A percentile compares a stretch with the other conserved stretches of the same genome.
Evolutionary conservation across 345 rosid genomes (phyloP).

Genomic region (Iberis pinnata): DNA sequence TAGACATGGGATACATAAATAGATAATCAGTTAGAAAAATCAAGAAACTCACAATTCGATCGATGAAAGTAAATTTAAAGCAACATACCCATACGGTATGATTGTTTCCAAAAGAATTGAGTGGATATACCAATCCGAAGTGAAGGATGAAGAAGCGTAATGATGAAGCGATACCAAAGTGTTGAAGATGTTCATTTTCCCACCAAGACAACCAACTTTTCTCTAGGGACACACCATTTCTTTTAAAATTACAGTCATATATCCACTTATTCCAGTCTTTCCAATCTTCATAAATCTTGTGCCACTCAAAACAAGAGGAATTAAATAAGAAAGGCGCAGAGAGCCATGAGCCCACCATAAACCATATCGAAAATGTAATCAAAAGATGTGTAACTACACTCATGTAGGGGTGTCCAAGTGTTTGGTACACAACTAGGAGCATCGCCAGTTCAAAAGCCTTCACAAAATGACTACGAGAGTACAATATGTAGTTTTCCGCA

Average conservation of each 20-base stretch:
- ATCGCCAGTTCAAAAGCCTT: slow-evolving; percentile 58
- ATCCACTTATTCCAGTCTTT: slow-evolving; percentile 64
- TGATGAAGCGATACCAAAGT: slow-evolving; percentile 44
- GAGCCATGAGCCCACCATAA: slow-evolving; percentile 57
- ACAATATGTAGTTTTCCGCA: slow-evolving; percentile 62
- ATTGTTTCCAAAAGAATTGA: too few relatives aligned
- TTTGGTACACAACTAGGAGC: slow-evolving; percentile 50
- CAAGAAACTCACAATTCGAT: too few relatives aligned
- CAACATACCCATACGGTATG: too few relatives aligned
- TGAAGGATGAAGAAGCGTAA: slow-evolving; percentile 55
- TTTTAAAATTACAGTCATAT: slow-evolving; percentile 43
- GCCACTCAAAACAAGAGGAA: slow-evolving; percentile 69
- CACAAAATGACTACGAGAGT: slow-evolving; percentile 65
- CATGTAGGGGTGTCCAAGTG: slow-evolving; percentile 41
- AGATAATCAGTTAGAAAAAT: too few relatives aligned
- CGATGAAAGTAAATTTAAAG: too few relatives aligned
- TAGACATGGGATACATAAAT: too few relatives aligned
- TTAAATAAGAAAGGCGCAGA: slow-evolving; percentile 65
- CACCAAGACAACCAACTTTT: slow-evolving; percentile 79
- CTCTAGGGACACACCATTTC: slow-evolving; percentile 50
- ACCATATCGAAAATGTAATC: slow-evolving; percentile 53
- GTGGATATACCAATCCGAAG: slow-evolving; percentile 59
- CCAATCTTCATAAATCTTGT: slow-evolving; percentile 64
- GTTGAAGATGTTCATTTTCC: slow-evolving; percentile 57
- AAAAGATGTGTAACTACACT: slow-evolving; percentile 41